These are phyloP conservation scores for Sechiopsis laciniata DNA, from an alignment of 306 rosid genomes.

Conservation along the genomic window DNA sequence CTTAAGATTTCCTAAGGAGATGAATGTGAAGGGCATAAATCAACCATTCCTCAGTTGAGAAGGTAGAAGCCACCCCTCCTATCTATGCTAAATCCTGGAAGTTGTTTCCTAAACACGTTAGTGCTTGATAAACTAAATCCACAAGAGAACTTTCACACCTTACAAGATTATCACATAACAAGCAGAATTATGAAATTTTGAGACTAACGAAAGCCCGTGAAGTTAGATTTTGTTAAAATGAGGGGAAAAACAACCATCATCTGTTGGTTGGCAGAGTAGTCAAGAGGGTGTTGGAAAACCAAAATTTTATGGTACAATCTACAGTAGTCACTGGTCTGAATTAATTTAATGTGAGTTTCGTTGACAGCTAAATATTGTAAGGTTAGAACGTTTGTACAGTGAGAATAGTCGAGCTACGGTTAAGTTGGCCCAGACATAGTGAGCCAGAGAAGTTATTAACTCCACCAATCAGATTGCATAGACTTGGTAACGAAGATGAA, in stretches of 20 bases:
- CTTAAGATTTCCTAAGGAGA: constrained; percentile 37
- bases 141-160: neutral
- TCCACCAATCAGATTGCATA: neutral
- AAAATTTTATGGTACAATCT: too few species aligned
- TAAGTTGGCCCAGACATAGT: too few species aligned
- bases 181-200: neutral
- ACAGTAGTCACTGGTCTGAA: too few species aligned
- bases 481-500: neutral
- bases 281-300: too few species aligned
- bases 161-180: neutral
- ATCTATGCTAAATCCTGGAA: too few species aligned
- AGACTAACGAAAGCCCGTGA: neutral
- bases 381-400: too few species aligned
- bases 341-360: too few species aligned
- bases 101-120: too few species aligned
- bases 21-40: neutral
- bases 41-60: neutral
- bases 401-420: too few species aligned
- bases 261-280: too few species aligned
- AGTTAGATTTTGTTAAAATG: neutral
- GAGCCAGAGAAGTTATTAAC: neutral
- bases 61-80: neutral
- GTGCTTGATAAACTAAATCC: neutral
- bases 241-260: neutral
- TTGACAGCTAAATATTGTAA: too few species aligned